Conservation (phyloP, 179 eudicot genomes). For the Drosera spatulata region DNA sequence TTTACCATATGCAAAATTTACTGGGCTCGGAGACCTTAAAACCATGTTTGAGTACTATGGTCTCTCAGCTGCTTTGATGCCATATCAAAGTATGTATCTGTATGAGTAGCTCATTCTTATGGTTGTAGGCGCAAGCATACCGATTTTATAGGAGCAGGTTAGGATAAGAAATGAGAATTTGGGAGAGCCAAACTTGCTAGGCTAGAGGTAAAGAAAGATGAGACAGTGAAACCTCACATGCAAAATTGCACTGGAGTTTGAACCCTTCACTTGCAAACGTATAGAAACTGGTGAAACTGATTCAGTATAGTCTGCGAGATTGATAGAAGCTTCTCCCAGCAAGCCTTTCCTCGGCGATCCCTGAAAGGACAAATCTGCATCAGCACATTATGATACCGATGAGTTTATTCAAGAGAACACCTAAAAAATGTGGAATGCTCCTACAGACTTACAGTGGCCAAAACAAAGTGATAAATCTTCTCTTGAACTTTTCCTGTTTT, state of each 20-base stretch:
- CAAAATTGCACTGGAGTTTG: constrained; percentile 28
- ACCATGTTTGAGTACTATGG: no score
- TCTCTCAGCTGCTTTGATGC: no score
- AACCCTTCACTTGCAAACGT: constrained; percentile 28
- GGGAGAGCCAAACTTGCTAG: background rate
- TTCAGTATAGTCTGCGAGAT: constrained; percentile 30
- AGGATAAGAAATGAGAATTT: no score
- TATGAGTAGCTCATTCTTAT: no score
- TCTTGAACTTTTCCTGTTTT: constrained; percentile 36
- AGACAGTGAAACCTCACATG: constrained; percentile 21
- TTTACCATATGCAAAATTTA: no score
- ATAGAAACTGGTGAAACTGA: constrained; percentile 29
- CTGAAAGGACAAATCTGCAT: constrained; percentile 10
- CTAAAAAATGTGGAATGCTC: background rate
- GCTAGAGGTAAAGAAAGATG: background rate
- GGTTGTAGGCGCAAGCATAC: no score
- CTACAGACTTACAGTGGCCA: constrained; percentile 26
- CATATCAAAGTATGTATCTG: no score
- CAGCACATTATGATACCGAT: background rate
- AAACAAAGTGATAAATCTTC: constrained; percentile 30
- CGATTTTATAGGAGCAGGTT: no score
- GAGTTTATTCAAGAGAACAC: background rate
- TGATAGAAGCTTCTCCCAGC: constrained; percentile 29
- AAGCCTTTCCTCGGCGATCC: constrained; percentile 39
- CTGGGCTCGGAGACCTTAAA: no score